Percentiles rank a stretch among this genome's conserved stretches.
These are phyloP conservation scores for Albophoma yamanashiensis DNA, from an alignment of 2,329 filamentous ascomycete species.

Conservation along the genomic window DNA sequence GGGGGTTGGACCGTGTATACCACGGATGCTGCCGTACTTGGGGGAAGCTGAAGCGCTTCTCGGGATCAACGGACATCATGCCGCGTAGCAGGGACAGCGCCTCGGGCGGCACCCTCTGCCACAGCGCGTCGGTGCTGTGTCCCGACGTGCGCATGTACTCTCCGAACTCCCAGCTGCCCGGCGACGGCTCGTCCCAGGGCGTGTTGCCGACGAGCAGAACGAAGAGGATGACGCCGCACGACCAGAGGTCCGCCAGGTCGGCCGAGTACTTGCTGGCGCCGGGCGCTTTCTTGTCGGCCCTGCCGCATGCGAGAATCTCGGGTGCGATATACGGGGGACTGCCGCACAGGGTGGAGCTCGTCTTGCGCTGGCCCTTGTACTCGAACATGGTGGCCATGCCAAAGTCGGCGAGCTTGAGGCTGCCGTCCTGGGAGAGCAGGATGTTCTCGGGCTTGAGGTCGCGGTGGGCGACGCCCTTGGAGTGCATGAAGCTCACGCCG, in stretches of 20 bases:
- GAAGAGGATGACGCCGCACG: conserved; percentile 94
- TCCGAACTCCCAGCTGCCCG: conserved; percentile 78
- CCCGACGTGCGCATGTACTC: conserved; percentile 75
- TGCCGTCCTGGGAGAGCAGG: conserved; percentile 70
- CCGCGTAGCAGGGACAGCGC: conserved; percentile 76
- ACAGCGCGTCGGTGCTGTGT: conserved; percentile 75
- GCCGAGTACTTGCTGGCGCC: conserved; percentile 55
- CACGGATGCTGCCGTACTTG: conserved; percentile 87
- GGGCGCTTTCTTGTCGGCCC: conserved; percentile 33
- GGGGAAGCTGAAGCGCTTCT: conserved; percentile 70
- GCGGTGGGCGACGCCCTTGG: conserved; percentile 86
- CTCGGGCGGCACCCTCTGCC: conserved; percentile 64
- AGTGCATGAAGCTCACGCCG: conserved; percentile 91
- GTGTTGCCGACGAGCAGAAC: conserved; percentile 93
- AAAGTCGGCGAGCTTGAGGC: conserved; percentile 93
- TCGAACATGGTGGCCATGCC: conserved; percentile 90
- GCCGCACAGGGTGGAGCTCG: conserved; percentile 82
- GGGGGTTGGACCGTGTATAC: conserved; percentile 76
- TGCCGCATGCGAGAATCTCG: conserved; percentile 59
- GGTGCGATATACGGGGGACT: conserved; percentile 96
- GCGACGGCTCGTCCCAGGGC: conserved; percentile 89
- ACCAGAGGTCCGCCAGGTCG: conserved; percentile 89
- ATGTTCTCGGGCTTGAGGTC: conserved; percentile 95
- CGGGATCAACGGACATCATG: conserved; percentile 78
- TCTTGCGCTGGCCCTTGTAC: conserved; percentile 73